These are phyloP conservation scores for Phytophthora europaea DNA, from an alignment of 352 stramenopile genomes.

Conservation along the genomic window DNA sequence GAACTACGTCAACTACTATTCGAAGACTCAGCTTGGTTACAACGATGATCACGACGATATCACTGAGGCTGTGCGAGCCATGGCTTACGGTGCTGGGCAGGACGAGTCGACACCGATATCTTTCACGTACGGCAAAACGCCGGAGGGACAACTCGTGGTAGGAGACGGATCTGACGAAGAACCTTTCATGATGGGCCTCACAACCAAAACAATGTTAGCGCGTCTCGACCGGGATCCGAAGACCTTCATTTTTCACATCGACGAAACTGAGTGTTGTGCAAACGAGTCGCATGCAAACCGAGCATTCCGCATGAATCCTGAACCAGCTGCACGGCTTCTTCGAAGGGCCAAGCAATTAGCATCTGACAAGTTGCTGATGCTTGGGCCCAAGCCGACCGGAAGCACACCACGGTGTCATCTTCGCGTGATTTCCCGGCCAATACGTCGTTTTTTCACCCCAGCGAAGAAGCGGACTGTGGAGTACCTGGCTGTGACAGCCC, in stretches of 20 bases:
- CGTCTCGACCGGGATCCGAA: neutral
- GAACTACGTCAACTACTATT: slow-evolving; percentile 17
- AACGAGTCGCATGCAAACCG: neutral
- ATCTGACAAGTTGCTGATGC: neutral
- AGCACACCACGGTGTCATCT: neutral
- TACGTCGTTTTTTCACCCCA: neutral
- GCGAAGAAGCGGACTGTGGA: slow-evolving; percentile 4
- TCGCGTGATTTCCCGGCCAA: neutral
- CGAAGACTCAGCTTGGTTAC: neutral
- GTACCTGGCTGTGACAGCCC: slow-evolving; percentile 6
- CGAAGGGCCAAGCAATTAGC: neutral
- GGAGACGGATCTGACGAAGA: slow-evolving; percentile 12
- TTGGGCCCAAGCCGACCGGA: neutral
- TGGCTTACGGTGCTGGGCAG: neutral
- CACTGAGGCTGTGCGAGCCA: neutral
- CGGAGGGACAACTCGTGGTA: neutral
- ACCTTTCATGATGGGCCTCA: slow-evolving; percentile 11
- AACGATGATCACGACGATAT: slow-evolving; percentile 13
- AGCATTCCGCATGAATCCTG: neutral
- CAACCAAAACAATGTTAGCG: neutral
- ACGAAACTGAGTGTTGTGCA: no score
- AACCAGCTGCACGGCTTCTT: neutral
- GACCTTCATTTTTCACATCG: slow-evolving; percentile 20
- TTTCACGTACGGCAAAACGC: slow-evolving; percentile 8
- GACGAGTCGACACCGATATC: neutral